These are phyloP conservation scores for Pseudogymnoascus sp. DNA, from an alignment of 2,329 filamentous ascomycete species.

Conservation along the genomic window DNA sequence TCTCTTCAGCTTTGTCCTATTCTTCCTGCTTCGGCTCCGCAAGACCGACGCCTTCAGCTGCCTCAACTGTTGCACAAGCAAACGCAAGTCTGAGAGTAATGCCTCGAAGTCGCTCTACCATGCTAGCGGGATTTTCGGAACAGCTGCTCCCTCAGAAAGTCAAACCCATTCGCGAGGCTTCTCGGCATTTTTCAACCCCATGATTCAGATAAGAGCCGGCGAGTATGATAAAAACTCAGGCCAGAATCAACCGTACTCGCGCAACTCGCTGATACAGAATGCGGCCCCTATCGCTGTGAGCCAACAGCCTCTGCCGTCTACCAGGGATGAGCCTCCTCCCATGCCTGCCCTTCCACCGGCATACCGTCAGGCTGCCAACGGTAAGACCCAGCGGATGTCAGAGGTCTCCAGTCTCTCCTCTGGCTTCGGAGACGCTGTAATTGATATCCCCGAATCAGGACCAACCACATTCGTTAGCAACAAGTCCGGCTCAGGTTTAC, in stretches of 20 bases:
- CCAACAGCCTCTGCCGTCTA: background rate
- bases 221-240: background rate
- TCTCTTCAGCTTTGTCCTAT: background rate
- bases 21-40: background rate
- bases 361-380: background rate
- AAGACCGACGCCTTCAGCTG: background rate
- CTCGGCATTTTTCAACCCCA: conserved; percentile 5
- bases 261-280: conserved; percentile 1
- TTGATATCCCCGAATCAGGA: conserved; percentile 37
- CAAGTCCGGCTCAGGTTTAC: background rate
- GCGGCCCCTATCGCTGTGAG: background rate
- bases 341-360: conserved; percentile 27
- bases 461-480: conserved; percentile 12
- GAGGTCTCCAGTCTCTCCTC: conserved; percentile 56
- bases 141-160: background rate
- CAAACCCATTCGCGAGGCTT: background rate
- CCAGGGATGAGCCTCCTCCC: background rate
- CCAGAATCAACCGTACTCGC: background rate
- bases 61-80: background rate
- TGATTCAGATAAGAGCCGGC: background rate
- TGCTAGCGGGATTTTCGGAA: background rate
- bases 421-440: conserved; percentile 56
- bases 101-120: background rate
- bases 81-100: background rate
- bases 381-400: background rate